Base-by-base conservation (phyloP, 2,329 filamentous ascomycete species). In the Helminthosporium solani region DNA sequence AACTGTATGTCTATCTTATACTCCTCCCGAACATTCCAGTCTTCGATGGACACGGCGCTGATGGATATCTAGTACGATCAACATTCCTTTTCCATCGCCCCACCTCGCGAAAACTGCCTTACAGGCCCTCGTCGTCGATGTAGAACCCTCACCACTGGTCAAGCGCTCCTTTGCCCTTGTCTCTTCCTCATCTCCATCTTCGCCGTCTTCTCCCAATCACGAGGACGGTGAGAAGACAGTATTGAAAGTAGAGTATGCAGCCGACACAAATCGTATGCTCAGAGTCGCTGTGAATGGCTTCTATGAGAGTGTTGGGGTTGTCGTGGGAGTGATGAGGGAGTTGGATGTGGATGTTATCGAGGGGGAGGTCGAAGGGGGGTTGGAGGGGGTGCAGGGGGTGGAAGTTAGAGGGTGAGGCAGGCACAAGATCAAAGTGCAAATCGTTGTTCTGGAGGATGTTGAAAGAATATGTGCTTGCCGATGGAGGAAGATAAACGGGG, bases 231-330 rank as follows among this genome's bases (percentile, higher is more conserved):
- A 59, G 63, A 28, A 71, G 73, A 57, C 74, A 1, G 71, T 91
- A 3, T 76, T 97, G 39, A 78, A 80, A 49, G 86, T 88, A 8
- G 80, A 86, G 49, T 97, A 97, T 73, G 81, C 79, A 44, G 94
- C 94, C 1, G 90, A 90, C 0, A 97, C 94, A 16, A 96, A 96
- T 67, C 86, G 94, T 57, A 97, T 97, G 92, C 79, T 99, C 47
- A 85, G 94, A 35, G 94, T 99, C 2, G 88, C 92, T 2, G 91
- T 96, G 46, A 97, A 97, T 73, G 90, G 90, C 8, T 96, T 96
- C 71, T 90, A 97, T 78, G 92, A 97, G 62, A 95, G 87, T 58
- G 70, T 96, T 45, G 83, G 84, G 42, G 83, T 96, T 4, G 86
- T 96, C 1, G 70, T 96, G 33, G 88, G 90, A 44, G 87, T 95